Evolutionary conservation across 1,284 basidiomycete genomes (phyloP), one percentile per base, ranked within the genome.

Genomic region (Apiotrichum domesticum): DNA sequence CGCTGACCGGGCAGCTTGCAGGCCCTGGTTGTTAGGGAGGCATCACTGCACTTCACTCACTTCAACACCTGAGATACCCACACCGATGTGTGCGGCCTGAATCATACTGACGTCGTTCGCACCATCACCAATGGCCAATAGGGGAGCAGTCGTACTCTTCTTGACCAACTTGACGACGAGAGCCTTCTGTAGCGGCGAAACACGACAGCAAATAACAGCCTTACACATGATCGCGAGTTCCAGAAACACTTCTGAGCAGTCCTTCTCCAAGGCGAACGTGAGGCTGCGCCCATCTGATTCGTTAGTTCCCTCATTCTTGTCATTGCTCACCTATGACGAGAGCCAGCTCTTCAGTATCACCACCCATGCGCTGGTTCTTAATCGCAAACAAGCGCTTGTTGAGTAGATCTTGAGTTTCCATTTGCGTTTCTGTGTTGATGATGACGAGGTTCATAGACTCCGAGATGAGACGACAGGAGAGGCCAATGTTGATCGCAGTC

Each of bases 361-460:
- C 93, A 0, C 86, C 84, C 65, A 83, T 90, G 32, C 90, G 81
- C 70, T 98, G 93, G 69, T 86, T 94, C 77, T 93, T 93, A 75
- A 98, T 90, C 2, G 94, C 94, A 51, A 84, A 84, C 11, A 98
- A 78, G 13, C 93, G 84, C 74, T 93, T 96, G 47, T 83, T 86
- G 49, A 99, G 79, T 69, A 95, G 90, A n/a, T 94, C 88, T 56
- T 86, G 80, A 0, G 94, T 97, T 45, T 86, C 92, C 40, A 84
- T 83, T 14, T 86, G 81, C 21, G 82, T 90, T 60, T 89, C 88
- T 71, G 98, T 95, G 68, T 98, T 98, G 59, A 98, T 87, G 56
- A 95, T 88, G 66, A 93, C 93, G 78, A 98, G 68, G 73, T 96
- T 98, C 96, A 98, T 99, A 13, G 90, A 93, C 78, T 98, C 96